A percentile compares a stretch with the other conserved stretches of the same genome.
Evolutionary conservation across 2,329 filamentous ascomycete genomes (phyloP).

Genomic region (Pseudogymnoascus sp.): DNA sequence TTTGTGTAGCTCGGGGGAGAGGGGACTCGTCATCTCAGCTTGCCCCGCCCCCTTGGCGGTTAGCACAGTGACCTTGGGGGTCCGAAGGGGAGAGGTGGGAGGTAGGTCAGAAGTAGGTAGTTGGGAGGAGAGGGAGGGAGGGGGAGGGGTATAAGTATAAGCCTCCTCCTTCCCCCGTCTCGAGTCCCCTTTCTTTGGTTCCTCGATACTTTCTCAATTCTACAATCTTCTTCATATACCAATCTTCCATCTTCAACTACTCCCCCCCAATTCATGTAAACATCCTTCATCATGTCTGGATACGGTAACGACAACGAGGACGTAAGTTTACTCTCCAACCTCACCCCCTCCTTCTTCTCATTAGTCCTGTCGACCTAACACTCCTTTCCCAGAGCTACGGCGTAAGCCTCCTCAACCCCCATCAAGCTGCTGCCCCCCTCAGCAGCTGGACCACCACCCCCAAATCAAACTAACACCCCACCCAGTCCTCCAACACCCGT

Average conservation of each 20-base stretch:
- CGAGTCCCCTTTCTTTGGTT: not conserved
- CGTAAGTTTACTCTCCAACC: conserved; percentile 17
- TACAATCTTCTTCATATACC: not conserved
- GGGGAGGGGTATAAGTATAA: not conserved
- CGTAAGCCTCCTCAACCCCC: not conserved
- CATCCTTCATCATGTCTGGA: conserved; percentile 25
- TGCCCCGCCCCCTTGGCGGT: not conserved
- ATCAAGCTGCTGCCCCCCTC: not conserved
- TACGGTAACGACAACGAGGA: conserved; percentile 25
- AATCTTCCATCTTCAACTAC: conserved; percentile 6
- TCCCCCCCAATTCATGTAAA: not conserved
- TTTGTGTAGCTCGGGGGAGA: not conserved
- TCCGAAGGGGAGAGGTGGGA: not conserved
- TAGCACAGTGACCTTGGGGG: not conserved
- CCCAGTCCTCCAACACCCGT: not conserved
- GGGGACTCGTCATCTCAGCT: not conserved
- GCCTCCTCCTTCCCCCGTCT: not conserved
- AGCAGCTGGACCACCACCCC: not conserved
- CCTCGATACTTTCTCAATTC: not conserved
- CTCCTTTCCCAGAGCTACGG: conserved; percentile 18
- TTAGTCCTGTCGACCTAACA: conserved; percentile 8
- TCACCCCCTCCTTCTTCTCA: not conserved
- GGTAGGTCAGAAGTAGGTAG: not conserved
- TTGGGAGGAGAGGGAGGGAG: not conserved
- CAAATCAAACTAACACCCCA: not conserved